These are phyloP conservation scores for Scedosporium apiospermum DNA, from an alignment of 2,329 filamentous ascomycete genomes.

Conservation along the genomic window DNA sequence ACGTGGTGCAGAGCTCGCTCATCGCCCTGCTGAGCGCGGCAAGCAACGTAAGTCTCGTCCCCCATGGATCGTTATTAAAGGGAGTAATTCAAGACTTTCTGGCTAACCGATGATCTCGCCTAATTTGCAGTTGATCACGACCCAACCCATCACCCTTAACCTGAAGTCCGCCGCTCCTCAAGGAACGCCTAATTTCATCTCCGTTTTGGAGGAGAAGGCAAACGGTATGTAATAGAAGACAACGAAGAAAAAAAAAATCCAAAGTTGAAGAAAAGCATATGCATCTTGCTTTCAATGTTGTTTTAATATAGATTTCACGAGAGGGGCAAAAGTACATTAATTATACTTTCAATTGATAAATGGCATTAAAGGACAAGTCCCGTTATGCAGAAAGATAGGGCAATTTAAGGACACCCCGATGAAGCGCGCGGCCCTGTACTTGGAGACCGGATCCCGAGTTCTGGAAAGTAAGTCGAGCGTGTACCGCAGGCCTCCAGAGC, in stretches of 20 bases:
- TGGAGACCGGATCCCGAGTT: too few species aligned
- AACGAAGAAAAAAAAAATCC: not conserved
- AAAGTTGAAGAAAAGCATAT: not conserved
- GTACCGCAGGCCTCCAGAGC: too few species aligned
- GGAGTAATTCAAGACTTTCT: not conserved
- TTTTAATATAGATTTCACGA: too few species aligned
- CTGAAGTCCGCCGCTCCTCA: constrained; percentile 38
- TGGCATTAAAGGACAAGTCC: too few species aligned
- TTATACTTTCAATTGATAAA: too few species aligned
- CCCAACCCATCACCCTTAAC: constrained; percentile 58
- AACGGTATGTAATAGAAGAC: constrained; percentile 20
- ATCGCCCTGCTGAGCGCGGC: constrained; percentile 79
- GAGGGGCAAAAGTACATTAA: too few species aligned
- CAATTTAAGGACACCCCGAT: too few species aligned
- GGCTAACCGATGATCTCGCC: constrained; percentile 8
- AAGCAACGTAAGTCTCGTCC: constrained; percentile 59
- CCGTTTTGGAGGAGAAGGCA: constrained; percentile 28
- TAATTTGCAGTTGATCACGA: constrained; percentile 56
- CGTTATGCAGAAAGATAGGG: too few species aligned
- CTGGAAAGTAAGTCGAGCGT: too few species aligned
- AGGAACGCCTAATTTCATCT: constrained; percentile 20
- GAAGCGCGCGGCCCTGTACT: too few species aligned
- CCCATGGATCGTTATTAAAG: not conserved
- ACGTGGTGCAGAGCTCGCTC: constrained; percentile 83
- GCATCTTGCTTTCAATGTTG: not conserved